These are phyloP conservation scores for Geranomyces michiganensis DNA, from an alignment of 192 early-diverging fungal species.

Conservation along the genomic window DNA sequence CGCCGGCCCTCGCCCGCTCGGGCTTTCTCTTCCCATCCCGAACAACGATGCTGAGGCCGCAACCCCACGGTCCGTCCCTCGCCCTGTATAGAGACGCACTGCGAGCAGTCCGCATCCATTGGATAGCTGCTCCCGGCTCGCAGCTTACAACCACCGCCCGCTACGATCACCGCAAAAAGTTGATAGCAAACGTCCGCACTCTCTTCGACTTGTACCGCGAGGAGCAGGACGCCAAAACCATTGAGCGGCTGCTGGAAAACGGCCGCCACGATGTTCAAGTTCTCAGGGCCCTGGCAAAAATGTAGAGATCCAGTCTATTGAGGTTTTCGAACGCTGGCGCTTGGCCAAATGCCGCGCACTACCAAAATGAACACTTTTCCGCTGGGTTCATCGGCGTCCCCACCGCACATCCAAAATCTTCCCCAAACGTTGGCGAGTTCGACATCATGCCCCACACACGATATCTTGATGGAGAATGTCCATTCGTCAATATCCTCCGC, in stretches of 20 bases:
- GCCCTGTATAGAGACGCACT: conserved; percentile 20
- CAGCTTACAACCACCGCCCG: background rate
- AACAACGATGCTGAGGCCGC: background rate
- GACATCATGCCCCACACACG: conserved; percentile 72
- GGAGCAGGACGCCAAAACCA: conserved; percentile 1
- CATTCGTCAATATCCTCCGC: conserved; percentile 60
- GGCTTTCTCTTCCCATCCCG: background rate
- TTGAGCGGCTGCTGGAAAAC: conserved; percentile 13
- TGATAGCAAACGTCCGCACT: conserved; percentile 17
- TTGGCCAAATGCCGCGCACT: no score
- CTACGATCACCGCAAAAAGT: conserved; percentile 19
- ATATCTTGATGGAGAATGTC: conserved; percentile 66
- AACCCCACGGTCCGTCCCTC: conserved; percentile 20
- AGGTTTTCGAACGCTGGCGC: no score
- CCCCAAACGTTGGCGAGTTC: conserved; percentile 68
- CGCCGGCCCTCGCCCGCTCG: no score
- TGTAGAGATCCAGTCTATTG: no score
- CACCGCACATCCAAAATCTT: conserved; percentile 67
- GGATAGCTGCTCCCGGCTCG: background rate
- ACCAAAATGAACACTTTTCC: conserved; percentile 41
- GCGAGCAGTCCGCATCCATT: conserved; percentile 9
- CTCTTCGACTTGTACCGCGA: conserved; percentile 24
- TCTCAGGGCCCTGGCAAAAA: conserved; percentile 3
- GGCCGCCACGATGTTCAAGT: conserved; percentile 20
- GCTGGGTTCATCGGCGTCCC: conserved; percentile 70